Conservation (phyloP, 257 asterid species). For the Rauvolfia tetraphylla region DNA sequence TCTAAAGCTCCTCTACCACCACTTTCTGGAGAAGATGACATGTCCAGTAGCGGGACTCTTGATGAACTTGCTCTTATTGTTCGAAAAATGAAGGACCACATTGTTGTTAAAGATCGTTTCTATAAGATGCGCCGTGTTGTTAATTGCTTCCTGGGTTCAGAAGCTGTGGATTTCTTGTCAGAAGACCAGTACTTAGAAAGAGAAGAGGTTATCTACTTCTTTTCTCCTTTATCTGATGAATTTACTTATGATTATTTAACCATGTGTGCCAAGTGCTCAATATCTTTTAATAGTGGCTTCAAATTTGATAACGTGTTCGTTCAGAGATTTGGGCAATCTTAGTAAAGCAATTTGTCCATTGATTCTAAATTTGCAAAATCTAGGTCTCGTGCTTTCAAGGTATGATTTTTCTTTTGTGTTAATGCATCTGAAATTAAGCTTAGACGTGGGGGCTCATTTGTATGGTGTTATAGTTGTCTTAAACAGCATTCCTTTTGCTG, state of each 20-base stretch:
- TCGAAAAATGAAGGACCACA: slow-evolving; percentile 63
- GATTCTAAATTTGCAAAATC: not conserved
- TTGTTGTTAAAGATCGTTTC: slow-evolving; percentile 66
- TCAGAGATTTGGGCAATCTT: not conserved
- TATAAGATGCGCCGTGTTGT: slow-evolving; percentile 68
- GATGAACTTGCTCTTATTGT: slow-evolving; percentile 85
- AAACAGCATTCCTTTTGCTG: not conserved
- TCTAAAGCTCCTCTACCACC: slow-evolving; percentile 90
- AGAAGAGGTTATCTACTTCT: slow-evolving; percentile 59
- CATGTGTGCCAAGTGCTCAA: not conserved
- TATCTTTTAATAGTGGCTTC: not conserved
- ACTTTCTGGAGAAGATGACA: slow-evolving; percentile 91
- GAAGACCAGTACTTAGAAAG: slow-evolving; percentile 90
- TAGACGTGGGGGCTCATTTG: not conserved
- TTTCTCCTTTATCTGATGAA: slow-evolving; percentile 6
- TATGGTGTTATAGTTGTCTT: not conserved
- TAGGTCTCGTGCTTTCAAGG: not conserved
- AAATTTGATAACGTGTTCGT: not conserved
- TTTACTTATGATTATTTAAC: not conserved
- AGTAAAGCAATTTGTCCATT: not conserved
- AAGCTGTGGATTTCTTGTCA: slow-evolving; percentile 82
- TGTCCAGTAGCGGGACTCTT: slow-evolving; percentile 61
- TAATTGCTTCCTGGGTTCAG: slow-evolving; percentile 71
- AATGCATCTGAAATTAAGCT: not conserved
- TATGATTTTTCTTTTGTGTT: not conserved